Percentiles rank a stretch among this genome's conserved stretches.
These are phyloP conservation scores for Macadamia integrifolia DNA, from an alignment of 164 flowering plant genomes.

Conservation along the genomic window DNA sequence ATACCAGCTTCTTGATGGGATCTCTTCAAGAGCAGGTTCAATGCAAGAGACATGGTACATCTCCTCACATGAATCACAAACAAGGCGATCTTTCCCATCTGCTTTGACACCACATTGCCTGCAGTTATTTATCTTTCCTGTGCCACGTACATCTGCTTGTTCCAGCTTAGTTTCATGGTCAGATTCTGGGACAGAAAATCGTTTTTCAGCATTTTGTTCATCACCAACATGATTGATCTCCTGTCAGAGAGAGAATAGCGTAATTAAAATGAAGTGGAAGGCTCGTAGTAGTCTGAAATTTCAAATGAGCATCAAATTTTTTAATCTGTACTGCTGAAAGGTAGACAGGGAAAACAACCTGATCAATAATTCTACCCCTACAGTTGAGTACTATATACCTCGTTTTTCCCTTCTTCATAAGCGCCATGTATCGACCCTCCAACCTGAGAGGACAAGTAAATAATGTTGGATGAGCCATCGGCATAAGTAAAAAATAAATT, in stretches of 20 bases:
- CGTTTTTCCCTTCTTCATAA: constrained; percentile 22
- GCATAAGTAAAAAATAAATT: neutral
- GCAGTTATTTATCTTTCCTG: constrained; percentile 31
- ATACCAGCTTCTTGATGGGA: constrained; percentile 61
- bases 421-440: constrained; percentile 18
- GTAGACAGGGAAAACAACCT: neutral
- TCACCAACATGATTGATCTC: constrained; percentile 6
- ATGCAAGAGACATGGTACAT: constrained; percentile 71
- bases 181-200: constrained; percentile 25
- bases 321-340: neutral
- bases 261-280: neutral
- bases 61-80: constrained; percentile 83
- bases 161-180: constrained; percentile 34
- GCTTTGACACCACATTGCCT: constrained; percentile 47
- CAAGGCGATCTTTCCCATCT: constrained; percentile 49
- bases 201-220: constrained; percentile 13
- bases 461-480: constrained; percentile 1
- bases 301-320: neutral
- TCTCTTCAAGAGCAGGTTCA: constrained; percentile 50
- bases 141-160: constrained; percentile 29
- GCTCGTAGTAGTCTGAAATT: neutral
- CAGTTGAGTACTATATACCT: constrained; percentile 23
- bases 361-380: neutral
- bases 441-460: constrained; percentile 19
- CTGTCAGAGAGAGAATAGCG: constrained; percentile 11